phyloP scores from a whole-genome alignment of 306 rosid genomes.

The Cucurbita pepo region DNA sequence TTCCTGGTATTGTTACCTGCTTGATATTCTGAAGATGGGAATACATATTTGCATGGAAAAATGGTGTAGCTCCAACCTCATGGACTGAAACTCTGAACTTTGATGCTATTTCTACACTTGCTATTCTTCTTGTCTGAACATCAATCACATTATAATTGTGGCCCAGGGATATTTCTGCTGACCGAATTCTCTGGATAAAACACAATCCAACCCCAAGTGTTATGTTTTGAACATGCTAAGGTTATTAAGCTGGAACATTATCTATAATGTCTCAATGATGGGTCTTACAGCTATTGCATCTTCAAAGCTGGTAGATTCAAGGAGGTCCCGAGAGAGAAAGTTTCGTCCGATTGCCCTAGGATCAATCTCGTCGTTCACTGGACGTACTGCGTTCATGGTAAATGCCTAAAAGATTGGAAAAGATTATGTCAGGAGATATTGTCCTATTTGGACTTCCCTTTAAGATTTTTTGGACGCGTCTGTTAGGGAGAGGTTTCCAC shows the following conservation, averaged over 20 bases:
- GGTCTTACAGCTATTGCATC: slow-evolving; percentile 47
- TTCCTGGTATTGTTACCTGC: slow-evolving; percentile 26
- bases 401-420: slow-evolving; percentile 35
- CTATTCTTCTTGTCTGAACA: slow-evolving; percentile 28
- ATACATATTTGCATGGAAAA: slow-evolving; percentile 62
- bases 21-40: slow-evolving; percentile 36
- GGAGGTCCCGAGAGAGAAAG: slow-evolving; percentile 62
- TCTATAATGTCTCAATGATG: not conserved
- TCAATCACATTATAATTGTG: slow-evolving; percentile 60
- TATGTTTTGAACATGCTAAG: not conserved
- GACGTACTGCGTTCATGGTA: slow-evolving; percentile 61
- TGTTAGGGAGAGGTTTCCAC: too few species aligned
- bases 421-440: not conserved
- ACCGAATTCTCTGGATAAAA: slow-evolving; percentile 38
- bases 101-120: slow-evolving; percentile 64
- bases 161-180: slow-evolving; percentile 41
- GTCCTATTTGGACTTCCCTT: too few species aligned
- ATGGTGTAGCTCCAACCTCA: slow-evolving; percentile 44
- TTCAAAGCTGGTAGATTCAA: slow-evolving; percentile 57
- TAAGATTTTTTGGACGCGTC: too few species aligned
- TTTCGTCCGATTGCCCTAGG: slow-evolving; percentile 58
- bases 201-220: not conserved
- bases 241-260: not conserved
- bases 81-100: slow-evolving; percentile 36
- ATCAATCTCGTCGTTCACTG: slow-evolving; percentile 36